Base-by-base conservation (phyloP, 371 early-diverging fungal species). In the Rhizopus delemar region DNA sequence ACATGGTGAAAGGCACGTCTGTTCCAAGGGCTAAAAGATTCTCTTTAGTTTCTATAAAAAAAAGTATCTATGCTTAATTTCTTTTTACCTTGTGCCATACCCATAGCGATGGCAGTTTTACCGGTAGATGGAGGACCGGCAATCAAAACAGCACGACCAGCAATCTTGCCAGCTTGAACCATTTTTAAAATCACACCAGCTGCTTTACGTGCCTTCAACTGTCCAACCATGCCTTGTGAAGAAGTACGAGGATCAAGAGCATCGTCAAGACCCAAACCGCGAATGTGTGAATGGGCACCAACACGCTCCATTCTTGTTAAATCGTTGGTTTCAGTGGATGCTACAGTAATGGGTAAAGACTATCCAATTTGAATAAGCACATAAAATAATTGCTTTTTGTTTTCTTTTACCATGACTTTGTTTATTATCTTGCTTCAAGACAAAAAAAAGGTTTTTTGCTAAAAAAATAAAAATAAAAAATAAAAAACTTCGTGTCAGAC, bases 51-150 rank as follows among this genome's bases (percentile, higher is more conserved):
- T 57, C 39, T 41, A 2, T 33, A 22, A 22, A 22, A 22, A 22
- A 22, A 22, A 22, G 2, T 22, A 22, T 22, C 22, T 22, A 22
- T 22, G 0, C 22, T 22, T 22, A 22, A 22, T 22, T 22, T 22
- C 2, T 22, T 29, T 7, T 51, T 69, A 78, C 78, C 78, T 73
- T 87, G 86, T 12, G 93, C 91, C 87, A 95, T 91, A 76, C 93
- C 95, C 85, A 97, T 95, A 8, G 99, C 98, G 68, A 93, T 92
- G 16, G 93, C 93, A 0, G 94, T 93, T 80, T 94, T 94, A 65
- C 98, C 99, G 7, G 98, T 96, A n/a, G 98, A 99, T 0, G 99
- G 97, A 28, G 95, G 94, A 46, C 99, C 99, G 7, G 98, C 97
- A 76, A 99, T 91, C 68, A 99, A 73, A 16, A 99, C 86, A 8